phyloP scores from a whole-genome alignment of 2,329 filamentous ascomycete genomes.

The Colletotrichum neosansevieriae region DNA sequence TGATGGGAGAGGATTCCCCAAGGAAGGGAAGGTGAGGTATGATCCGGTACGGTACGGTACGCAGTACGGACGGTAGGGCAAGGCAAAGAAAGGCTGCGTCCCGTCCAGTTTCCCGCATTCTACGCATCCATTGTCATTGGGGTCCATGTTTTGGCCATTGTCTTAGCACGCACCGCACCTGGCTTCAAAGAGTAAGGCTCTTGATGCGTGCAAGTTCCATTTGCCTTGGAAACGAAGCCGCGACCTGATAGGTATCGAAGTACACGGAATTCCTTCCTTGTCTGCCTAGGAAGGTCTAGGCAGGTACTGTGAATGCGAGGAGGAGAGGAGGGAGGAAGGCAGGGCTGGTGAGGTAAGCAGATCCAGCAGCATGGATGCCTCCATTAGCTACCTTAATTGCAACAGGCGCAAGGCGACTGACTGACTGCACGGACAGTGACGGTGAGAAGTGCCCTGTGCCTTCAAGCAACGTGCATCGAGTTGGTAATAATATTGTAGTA shows the following conservation, averaged over 20 bases:
- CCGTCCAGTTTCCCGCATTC: conserved; percentile 21
- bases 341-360: not conserved
- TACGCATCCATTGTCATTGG: not conserved
- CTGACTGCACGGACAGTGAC: conserved; percentile 32
- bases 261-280: too few species aligned
- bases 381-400: too few species aligned
- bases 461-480: not conserved
- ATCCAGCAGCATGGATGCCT: not conserved
- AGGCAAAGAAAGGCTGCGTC: not conserved
- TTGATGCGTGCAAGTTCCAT: not conserved
- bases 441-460: conserved; percentile 18
- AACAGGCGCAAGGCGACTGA: too few species aligned
- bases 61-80: not conserved
- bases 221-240: conserved; percentile 14
- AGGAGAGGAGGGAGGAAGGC: too few species aligned
- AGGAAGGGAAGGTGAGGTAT: not conserved
- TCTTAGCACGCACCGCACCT: conserved; percentile 32
- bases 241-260: too few species aligned
- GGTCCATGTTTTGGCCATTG: conserved; percentile 12
- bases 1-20: not conserved
- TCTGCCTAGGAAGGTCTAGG: too few species aligned
- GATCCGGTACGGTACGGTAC: too few species aligned
- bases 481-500: too few species aligned
- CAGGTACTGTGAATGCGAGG: too few species aligned
- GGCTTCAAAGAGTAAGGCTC: conserved; percentile 27